Base-by-base conservation (phyloP, 208 protist genomes). In the Crithidia brevicula region DNA sequence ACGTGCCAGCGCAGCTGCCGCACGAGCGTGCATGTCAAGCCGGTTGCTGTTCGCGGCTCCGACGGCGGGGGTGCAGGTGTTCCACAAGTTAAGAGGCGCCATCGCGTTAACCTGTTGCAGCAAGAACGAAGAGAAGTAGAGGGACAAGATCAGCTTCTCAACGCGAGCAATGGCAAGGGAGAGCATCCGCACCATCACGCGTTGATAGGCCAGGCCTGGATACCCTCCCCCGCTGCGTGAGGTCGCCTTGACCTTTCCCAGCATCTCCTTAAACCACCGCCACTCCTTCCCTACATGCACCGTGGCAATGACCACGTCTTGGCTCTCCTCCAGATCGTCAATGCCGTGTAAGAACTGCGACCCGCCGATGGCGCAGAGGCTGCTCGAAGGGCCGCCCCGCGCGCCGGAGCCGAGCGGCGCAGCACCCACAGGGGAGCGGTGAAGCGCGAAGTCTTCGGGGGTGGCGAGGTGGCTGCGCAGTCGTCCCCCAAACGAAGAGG, bases 231-330 rank as follows among this genome's bases (percentile, higher is more conserved):
- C 70, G 5, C 16, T 20, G 1, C 45, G 8, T 9, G 31, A 30
- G 10, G 42, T 27, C 27, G 31, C 20, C 11, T 34, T 33, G 25
- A 75, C 52, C 28, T 59, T 53, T 3, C 61, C 52, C 3, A 75
- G 31, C 1, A 52, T 5, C 7, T 43, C 36, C 31, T 30, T 68
- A 2, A 75, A 40, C 70, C 70, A 75, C 4, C 11, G 38, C 70
- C 70, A 75, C 70, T 75, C 70, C 62, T 58, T 75, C 1, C 70
- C 70, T 0, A 75, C 56, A 30, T 69, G 70, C 30, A 75, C 70
- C 27, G 60, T 75, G 22, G 70, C 42, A n/a, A 75, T 65, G 27
- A 51, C 18, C 20, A 68, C n/a, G 23, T 69, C 70, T 4, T n/a
- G 61, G 1, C 52, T 33, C 47, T 68, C 70, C 4, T 69, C 61